Base-by-base conservation (phyloP, 176 grass and related monocot species). In the Oryza meyeriana region DNA sequence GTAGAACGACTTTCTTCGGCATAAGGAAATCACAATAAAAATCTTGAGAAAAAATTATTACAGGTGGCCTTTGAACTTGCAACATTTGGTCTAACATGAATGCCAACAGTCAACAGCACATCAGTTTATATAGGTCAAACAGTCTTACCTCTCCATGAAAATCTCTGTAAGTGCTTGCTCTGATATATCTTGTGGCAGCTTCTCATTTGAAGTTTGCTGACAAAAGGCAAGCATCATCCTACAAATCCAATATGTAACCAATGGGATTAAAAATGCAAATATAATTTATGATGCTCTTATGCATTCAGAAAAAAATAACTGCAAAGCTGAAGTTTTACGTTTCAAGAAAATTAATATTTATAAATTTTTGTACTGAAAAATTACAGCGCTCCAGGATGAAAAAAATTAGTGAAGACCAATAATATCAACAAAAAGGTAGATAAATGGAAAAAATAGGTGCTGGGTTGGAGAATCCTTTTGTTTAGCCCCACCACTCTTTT, bases 151-250 rank as follows among this genome's bases (percentile, higher is more conserved):
- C 63, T 79, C 74, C 48, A 91, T 90, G 33, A 98, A 87, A 52
- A 88, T 86, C 88, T 98, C 90, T 72, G 88, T 44, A 89, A 98
- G 75, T 55, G 81, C 68, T 80, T 95, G 88, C 61, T 84, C 79
- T 44, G 95, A 81, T 40, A 71, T 8, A 91, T 89, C 81, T 47
- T 74, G 52, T 42, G 79, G 81, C 44, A 81, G 80, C 26, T 91
- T 90, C 84, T 61, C 71, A 47, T 81, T 80, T 80, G 91, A 91
- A 80, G 88, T 86, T 91, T 98, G 84, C 75, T 98, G 90, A 80
- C 90, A 93, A 68, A 98, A 98, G 61, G 85, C 73, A 62, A 88
- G 62, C 79, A 98, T 78, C 95, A 98, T 98, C 86, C 95, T 98
- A 75, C 66, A 82, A 77, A 78, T 29, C 12, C 31, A 50, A 68